Evolutionary conservation across 148 eudicot genomes (phyloP).

Genomic region (Rhododendron vialii): DNA sequence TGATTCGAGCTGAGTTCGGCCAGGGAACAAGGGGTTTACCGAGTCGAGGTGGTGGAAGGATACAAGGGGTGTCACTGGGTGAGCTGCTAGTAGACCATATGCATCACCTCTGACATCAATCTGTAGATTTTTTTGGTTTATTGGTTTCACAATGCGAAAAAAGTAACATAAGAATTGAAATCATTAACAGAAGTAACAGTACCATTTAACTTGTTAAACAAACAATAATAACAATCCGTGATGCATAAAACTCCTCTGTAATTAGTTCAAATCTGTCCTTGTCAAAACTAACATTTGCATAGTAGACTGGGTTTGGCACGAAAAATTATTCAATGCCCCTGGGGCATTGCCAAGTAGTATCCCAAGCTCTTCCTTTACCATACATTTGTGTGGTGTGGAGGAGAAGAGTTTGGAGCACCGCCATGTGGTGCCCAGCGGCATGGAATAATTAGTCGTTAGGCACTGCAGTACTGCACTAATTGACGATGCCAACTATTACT

Average conservation of each 20-base stretch:
- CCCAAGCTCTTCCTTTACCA: neutral
- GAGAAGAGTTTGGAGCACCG: too few relatives aligned
- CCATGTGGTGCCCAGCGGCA: too few relatives aligned
- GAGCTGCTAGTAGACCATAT: slow-evolving; percentile 83
- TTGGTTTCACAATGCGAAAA: neutral
- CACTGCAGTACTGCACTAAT: neutral
- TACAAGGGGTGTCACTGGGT: slow-evolving; percentile 73
- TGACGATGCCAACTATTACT: neutral
- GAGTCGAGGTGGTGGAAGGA: slow-evolving; percentile 87
- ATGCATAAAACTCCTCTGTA: neutral
- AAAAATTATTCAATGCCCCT: neutral
- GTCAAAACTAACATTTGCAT: neutral
- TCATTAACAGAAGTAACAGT: too few relatives aligned
- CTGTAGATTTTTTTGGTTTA: slow-evolving; percentile 29
- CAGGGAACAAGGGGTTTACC: slow-evolving; percentile 62
- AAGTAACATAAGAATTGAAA: neutral
- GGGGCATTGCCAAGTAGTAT: neutral
- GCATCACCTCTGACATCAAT: slow-evolving; percentile 77
- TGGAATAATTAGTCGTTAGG: neutral
- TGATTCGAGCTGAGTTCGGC: slow-evolving; percentile 47
- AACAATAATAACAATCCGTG: neutral
- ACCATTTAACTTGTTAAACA: neutral
- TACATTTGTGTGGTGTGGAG: too few relatives aligned
- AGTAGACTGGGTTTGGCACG: neutral
- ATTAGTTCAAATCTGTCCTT: neutral